Base-by-base conservation (phyloP, 768 basidiomycete genomes). In the Xerocomellus intermedius region DNA sequence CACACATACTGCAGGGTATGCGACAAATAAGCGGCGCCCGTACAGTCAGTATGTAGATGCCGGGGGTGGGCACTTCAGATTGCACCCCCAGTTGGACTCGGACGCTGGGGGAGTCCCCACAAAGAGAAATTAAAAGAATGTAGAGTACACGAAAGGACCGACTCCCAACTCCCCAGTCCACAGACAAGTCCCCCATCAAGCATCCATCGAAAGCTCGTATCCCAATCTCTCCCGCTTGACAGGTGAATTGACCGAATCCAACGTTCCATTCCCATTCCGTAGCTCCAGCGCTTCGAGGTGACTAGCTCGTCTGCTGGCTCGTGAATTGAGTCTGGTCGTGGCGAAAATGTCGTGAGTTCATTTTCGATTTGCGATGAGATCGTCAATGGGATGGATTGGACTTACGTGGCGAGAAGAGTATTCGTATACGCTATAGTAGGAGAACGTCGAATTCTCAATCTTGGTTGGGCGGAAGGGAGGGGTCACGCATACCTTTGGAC, bases 331-430 rank as follows among this genome's bases (percentile, higher is more conserved):
- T 17, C 51, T 52, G 14, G 13, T 36, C 22, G 32, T 14, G 10
- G 33, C 4, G 14, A 28, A 19, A 3, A 26, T 17, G 19, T 32
- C 14, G n/a, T 44, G 24, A 48, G 36, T 9, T 9, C 17, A 17
- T 13, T 35, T 50, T 24, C 24, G 9, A 33, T 35, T 4, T 12
- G 19, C 12, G 2, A 28, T 44, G n/a, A 14, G 21, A 19, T 4
- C 4, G 17, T 35, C 24, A 16, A 28, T 8, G 14, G 8, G 21
- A 22, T 42, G 5, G 19, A 44, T 19, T 38, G n/a, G n/a, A 38
- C 51, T 38, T 13, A 52, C 51, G 51, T 52, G 21, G 51, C 51
- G 28, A 52, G 43, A 30, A 52, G 43, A 10, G 37, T 17, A 8
- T 52, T 52, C 0, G 42, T 22, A n/a, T 52, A 52, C 1, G 52